phyloP scores from a whole-genome alignment of 495 filamentous ascomycete genomes.

The Talaromyces ruber region DNA sequence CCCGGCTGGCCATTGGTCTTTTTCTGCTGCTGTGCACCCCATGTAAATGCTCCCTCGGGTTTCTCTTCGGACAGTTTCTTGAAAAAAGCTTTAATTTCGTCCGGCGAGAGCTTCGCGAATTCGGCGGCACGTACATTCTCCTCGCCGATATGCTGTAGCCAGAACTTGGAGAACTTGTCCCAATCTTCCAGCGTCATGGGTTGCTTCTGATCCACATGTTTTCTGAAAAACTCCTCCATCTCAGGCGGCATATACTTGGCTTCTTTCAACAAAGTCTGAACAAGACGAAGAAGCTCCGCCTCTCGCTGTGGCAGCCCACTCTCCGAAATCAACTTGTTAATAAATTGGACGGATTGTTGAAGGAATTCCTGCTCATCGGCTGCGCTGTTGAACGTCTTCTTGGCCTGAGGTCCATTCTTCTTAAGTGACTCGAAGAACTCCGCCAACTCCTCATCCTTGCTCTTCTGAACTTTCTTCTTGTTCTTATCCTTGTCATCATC shows the following conservation, averaged over 20 bases:
- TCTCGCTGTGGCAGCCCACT: neutral
- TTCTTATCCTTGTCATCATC: constrained; percentile 19
- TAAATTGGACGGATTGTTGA: neutral
- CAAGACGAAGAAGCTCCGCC: constrained; percentile 13
- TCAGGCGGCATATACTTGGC: constrained; percentile 22
- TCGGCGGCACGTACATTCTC: constrained; percentile 37
- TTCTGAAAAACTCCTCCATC: constrained; percentile 22
- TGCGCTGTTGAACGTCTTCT: neutral
- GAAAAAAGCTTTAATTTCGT: constrained; percentile 21
- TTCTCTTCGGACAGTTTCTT: constrained; percentile 15
- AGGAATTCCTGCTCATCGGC: constrained; percentile 2
- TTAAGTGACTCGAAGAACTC: neutral
- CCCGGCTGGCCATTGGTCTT: constrained; percentile 11
- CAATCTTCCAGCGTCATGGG: constrained; percentile 31
- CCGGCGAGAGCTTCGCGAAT: constrained; percentile 35
- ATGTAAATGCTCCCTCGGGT: constrained; percentile 17
- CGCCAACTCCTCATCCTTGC: constrained; percentile 5
- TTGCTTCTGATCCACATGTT: constrained; percentile 18
- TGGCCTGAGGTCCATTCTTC: neutral
- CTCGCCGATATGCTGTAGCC: constrained; percentile 22
- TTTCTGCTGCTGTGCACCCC: constrained; percentile 18
- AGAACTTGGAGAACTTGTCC: constrained; percentile 25
- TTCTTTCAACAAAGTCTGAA: constrained; percentile 22
- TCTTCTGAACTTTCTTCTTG: constrained; percentile 17
- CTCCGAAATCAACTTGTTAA: neutral